phyloP scores from a whole-genome alignment of 176 grass and related monocot species.

The Elymus sibiricus region DNA sequence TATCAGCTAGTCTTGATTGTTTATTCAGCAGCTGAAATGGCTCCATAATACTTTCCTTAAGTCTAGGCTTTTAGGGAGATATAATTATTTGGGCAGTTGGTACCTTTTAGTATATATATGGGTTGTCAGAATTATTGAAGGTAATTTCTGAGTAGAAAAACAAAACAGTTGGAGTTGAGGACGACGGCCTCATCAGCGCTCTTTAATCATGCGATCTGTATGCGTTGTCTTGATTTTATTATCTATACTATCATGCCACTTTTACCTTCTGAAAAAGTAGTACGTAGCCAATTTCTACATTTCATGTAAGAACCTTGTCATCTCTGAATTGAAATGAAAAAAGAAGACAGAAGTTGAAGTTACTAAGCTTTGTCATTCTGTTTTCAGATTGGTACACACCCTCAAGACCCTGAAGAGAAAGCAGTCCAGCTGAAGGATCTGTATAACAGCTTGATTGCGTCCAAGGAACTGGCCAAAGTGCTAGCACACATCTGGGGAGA shows the following conservation, averaged over 20 bases:
- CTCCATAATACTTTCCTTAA: conserved; percentile 10
- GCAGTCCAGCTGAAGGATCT: conserved; percentile 47
- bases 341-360: neutral
- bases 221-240: neutral
- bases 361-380: neutral
- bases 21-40: conserved; percentile 15
- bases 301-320: neutral
- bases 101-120: conserved; percentile 17
- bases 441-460: conserved; percentile 53
- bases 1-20: conserved; percentile 30
- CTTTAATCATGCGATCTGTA: conserved; percentile 16
- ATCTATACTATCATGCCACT: neutral
- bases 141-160: conserved; percentile 16
- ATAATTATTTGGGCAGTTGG: conserved; percentile 24
- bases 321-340: neutral
- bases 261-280: neutral
- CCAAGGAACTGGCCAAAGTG: conserved; percentile 80
- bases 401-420: conserved; percentile 26
- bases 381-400: conserved; percentile 36
- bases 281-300: neutral
- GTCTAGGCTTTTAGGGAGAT: conserved; percentile 17
- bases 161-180: neutral
- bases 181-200: neutral
- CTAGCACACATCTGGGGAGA: conserved; percentile 58
- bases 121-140: conserved; percentile 22